Evolutionary conservation across 345 rosid species (phyloP).

Genomic region (Brassica juncea): DNA sequence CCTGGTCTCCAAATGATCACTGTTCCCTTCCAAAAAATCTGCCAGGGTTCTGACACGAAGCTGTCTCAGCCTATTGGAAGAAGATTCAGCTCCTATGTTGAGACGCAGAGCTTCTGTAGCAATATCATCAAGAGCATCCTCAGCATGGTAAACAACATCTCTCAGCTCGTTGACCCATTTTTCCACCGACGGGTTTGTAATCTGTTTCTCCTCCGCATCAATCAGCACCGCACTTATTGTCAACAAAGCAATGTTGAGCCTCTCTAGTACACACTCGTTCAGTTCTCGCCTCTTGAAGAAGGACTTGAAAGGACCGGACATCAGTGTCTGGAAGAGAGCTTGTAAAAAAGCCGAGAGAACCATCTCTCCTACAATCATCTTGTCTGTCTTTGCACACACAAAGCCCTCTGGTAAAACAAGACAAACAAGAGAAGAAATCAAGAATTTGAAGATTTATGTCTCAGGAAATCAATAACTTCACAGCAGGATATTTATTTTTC

Average conservation of each 20-base stretch:
- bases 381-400: conserved; percentile 13
- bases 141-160: conserved; percentile 44
- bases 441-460: conserved; percentile 7
- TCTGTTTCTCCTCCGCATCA: conserved; percentile 49
- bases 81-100: conserved; percentile 34
- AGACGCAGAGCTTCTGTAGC: conserved; percentile 36
- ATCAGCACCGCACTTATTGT: conserved; percentile 38
- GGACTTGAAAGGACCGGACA: conserved; percentile 12
- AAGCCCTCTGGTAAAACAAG: neutral
- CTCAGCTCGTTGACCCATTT: conserved; percentile 43
- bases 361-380: neutral
- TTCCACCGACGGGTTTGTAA: conserved; percentile 27
- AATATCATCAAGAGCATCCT: conserved; percentile 41
- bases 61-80: conserved; percentile 14
- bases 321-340: conserved; percentile 36
- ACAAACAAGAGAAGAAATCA: conserved; percentile 5
- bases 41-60: conserved; percentile 23
- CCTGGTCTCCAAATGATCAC: conserved; percentile 36
- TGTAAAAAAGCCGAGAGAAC: conserved; percentile 37
- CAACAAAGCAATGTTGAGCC: conserved; percentile 33
- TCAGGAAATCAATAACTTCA: neutral
- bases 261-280: conserved; percentile 33
- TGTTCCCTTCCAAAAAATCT: conserved; percentile 29
- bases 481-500: neutral
- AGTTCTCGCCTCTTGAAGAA: conserved; percentile 32